Percentiles rank a stretch among this genome's conserved stretches.
phyloP scores from a whole-genome alignment of 129 eudicot species.

The Smallanthus sonchifolius region DNA sequence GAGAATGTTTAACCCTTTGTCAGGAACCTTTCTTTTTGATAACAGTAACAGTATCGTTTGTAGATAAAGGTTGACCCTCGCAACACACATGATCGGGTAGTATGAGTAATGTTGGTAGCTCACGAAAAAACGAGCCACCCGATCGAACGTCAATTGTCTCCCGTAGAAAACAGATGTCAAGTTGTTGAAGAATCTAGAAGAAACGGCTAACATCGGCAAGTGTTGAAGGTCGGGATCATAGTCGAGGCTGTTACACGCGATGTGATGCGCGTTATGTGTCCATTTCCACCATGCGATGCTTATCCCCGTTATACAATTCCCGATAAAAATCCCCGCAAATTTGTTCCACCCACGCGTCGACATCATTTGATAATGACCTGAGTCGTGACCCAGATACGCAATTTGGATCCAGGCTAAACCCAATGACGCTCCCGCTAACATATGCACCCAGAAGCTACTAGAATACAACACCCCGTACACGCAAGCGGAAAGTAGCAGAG shows the following conservation, averaged over 20 bases:
- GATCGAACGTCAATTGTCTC: conserved; percentile 24
- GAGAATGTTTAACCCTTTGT: conserved; percentile 25
- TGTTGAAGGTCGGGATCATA: conserved; percentile 41
- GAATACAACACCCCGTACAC: conserved; percentile 34
- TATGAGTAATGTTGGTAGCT: conserved; percentile 37
- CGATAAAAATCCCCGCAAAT: conserved; percentile 38
- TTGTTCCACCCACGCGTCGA: conserved; percentile 42
- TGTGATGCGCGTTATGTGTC: conserved; percentile 41
- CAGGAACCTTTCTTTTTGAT: conserved; percentile 28
- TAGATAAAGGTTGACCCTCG: conserved; percentile 34
- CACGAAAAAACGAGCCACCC: conserved; percentile 26
- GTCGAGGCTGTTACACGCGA: conserved; percentile 41
- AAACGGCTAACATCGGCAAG: conserved; percentile 32
- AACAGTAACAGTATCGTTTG: conserved; percentile 24
- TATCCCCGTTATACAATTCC: conserved; percentile 35
- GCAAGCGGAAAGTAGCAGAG: conserved; percentile 23
- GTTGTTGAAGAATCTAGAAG: conserved; percentile 20
- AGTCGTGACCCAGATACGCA: conserved; percentile 37
- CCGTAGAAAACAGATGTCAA: conserved; percentile 34
- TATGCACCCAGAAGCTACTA: conserved; percentile 29
- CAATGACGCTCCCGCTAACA: conserved; percentile 26
- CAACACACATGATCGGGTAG: conserved; percentile 45
- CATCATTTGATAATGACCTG: conserved; percentile 43
- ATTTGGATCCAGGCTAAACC: conserved; percentile 42
- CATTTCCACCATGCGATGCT: conserved; percentile 48